A percentile compares a stretch with the other conserved stretches of the same genome.
Evolutionary conservation across 2,329 filamentous ascomycete genomes (phyloP).

Genomic region (Pseudocercospora cruenta): DNA sequence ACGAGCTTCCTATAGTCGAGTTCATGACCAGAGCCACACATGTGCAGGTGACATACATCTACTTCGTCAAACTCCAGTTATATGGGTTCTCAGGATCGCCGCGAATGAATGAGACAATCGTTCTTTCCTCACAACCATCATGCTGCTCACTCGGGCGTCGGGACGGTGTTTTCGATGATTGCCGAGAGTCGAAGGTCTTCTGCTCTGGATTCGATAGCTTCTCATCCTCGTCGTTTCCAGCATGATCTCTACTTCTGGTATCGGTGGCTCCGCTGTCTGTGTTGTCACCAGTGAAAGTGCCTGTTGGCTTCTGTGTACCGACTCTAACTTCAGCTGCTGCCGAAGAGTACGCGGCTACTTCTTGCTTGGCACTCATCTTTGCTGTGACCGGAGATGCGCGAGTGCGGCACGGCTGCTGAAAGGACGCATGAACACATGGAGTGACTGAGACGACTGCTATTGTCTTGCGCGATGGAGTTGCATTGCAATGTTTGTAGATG

Average conservation of each 20-base stretch:
- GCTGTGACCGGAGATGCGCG: not conserved
- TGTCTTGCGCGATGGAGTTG: not conserved
- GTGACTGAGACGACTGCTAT: not conserved
- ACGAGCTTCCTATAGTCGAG: constrained; percentile 66
- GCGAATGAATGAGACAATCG: constrained; percentile 44
- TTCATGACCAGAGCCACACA: constrained; percentile 67
- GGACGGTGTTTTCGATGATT: constrained; percentile 26
- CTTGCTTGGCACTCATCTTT: constrained; percentile 13
- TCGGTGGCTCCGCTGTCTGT: constrained; percentile 10
- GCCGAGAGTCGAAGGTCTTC: constrained; percentile 20
- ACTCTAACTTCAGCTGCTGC: constrained; percentile 11
- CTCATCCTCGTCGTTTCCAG: constrained; percentile 22
- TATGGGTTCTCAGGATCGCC: constrained; percentile 48
- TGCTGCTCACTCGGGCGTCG: constrained; percentile 19
- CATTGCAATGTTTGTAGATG: not conserved
- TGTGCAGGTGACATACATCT: constrained; percentile 58
- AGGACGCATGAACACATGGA: not conserved
- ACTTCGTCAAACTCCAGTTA: constrained; percentile 51
- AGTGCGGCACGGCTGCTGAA: not conserved
- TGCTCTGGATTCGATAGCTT: constrained; percentile 21
- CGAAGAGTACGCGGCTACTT: constrained; percentile 47
- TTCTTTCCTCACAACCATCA: not conserved
- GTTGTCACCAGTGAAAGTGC: constrained; percentile 13
- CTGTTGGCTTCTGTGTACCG: constrained; percentile 13
- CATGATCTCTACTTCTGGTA: not conserved